Conservation (phyloP, 495 filamentous ascomycete genomes). For the Podospora bellae-mahoneyi region DNA sequence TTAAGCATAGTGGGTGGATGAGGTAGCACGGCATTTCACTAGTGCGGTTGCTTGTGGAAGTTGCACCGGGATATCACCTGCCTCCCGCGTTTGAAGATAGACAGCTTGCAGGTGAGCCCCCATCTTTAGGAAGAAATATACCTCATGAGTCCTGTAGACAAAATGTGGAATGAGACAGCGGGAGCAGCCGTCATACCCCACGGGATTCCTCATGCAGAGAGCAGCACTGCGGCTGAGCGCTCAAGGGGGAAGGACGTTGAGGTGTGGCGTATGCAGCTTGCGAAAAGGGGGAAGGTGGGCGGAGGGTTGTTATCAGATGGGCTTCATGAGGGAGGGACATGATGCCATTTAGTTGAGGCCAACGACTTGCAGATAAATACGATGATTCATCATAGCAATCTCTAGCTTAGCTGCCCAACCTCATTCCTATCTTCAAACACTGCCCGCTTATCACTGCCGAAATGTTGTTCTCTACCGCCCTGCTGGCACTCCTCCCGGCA, state of each 20-base stretch:
- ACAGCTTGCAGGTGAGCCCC: not conserved
- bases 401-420: not conserved
- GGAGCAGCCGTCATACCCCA: not conserved
- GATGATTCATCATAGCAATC: not conserved
- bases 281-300: too few species aligned
- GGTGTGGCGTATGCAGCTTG: not conserved
- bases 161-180: not conserved
- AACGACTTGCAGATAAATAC: not conserved
- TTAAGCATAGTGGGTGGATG: not conserved
- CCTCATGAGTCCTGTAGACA: not conserved
- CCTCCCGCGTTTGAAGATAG: not conserved
- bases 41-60: not conserved
- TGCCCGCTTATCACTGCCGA: not conserved
- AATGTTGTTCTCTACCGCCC: slow-evolving; percentile 7
- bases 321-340: not conserved
- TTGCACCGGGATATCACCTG: not conserved
- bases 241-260: not conserved
- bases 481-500: slow-evolving; percentile 4
- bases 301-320: not conserved
- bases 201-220: not conserved
- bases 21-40: not conserved
- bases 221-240: not conserved
- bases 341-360: not conserved
- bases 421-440: not conserved
- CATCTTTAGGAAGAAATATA: not conserved